Base-by-base conservation (phyloP, 768 basidiomycete species). In the Termitomyces sp. region DNA sequence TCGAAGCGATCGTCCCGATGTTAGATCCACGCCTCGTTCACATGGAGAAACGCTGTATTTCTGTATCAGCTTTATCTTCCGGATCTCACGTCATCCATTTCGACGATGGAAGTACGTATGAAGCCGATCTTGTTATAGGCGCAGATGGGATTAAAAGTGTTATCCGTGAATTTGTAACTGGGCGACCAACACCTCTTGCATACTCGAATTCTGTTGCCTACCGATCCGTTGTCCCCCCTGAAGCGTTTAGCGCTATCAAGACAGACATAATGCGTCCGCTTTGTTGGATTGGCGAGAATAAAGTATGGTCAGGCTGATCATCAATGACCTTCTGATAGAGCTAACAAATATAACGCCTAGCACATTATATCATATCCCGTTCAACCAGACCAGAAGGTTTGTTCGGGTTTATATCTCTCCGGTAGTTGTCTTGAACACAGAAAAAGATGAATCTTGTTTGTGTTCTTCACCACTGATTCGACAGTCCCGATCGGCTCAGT, bases 291-390 rank as follows among this genome's bases (percentile, higher is more conserved):
- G 81, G 81, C 0, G 61, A 70, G n/a, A 70, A 75, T 52, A 79
- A 77, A 70, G 82, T 59, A 17, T 12, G 40, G 10, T 41, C 11
- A 30, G 23, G 40, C n/a, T 17, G 19, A 21, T 5, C 12, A 23
- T 17, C 12, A 16, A 53, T 27, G n/a, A 2, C 17, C 11, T 25
- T 6, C 17, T 45, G 19, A 21, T 42, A 6, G 27, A 25, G 35
- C 32, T 37, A 17, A 56, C 32, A 11, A 50, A 37, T 46, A 17
- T 28, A 37, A 10, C 54, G 52, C 27, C 7, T 57, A 84, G 82
- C 82, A 85, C 60, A 67, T 83, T 32, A 78, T 84, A 39, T 72
- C 75, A 0, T 81, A 79, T 62, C 77, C 81, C 0, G 76, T 84
- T 47, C 71, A 73, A 63, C 69, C 66, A 17, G 70, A 72, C 14